Conservation (phyloP, 1,284 basidiomycete genomes). For the Sporisorium sorghi region DNA sequence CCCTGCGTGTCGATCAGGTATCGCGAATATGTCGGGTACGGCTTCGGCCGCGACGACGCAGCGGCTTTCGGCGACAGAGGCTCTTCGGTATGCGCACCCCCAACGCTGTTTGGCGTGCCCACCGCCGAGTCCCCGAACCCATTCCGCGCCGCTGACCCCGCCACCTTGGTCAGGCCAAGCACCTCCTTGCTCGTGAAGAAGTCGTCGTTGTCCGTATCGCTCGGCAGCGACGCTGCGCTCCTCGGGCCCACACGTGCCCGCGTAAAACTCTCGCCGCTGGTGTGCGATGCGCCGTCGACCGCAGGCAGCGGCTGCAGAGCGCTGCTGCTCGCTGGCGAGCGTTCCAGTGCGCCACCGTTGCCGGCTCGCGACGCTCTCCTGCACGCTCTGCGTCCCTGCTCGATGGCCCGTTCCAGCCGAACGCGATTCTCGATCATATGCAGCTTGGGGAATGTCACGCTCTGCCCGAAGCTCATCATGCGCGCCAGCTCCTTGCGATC, state of each 20-base stretch:
- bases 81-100: slow-evolving; percentile 26
- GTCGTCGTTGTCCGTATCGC: slow-evolving; percentile 49
- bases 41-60: slow-evolving; percentile 25
- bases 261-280: slow-evolving; percentile 27
- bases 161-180: slow-evolving; percentile 28
- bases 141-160: slow-evolving; percentile 15
- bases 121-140: slow-evolving; percentile 26
- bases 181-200: slow-evolving; percentile 44
- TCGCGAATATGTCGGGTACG: slow-evolving; percentile 41
- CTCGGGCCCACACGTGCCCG: slow-evolving; percentile 12
- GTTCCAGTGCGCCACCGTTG: slow-evolving; percentile 10
- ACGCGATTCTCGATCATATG: slow-evolving; percentile 69
- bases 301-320: slow-evolving; percentile 17
- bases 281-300: slow-evolving; percentile 26
- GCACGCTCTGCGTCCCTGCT: slow-evolving; percentile 53
- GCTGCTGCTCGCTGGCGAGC: slow-evolving; percentile 10
- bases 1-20: slow-evolving; percentile 27
- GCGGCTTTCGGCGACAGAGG: slow-evolving; percentile 12
- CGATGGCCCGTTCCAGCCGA: slow-evolving; percentile 64
- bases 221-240: slow-evolving; percentile 25
- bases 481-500: slow-evolving; percentile 59
- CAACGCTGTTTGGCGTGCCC: slow-evolving; percentile 36
- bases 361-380: slow-evolving; percentile 26
- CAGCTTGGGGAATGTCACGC: slow-evolving; percentile 65
- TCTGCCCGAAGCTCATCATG: slow-evolving; percentile 60